Evolutionary conservation across 2,329 filamentous ascomycete species (phyloP), one percentile per base, ranked within the genome.

Genomic region (Exophiala aquamarina): DNA sequence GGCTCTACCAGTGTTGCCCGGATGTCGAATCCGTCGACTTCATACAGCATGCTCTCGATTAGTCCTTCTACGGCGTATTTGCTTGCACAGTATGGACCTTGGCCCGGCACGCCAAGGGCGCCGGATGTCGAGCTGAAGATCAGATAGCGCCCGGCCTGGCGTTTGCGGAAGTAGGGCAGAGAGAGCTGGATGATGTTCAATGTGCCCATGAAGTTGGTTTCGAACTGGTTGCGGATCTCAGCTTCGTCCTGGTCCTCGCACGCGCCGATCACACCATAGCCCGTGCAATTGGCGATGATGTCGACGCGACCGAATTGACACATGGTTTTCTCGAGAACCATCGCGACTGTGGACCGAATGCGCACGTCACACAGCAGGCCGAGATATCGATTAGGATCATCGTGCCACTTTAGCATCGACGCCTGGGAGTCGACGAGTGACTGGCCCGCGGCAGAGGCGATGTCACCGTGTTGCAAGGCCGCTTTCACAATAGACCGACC

Each of bases 171-270:
- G 70, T 95, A 89, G 0, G 91, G 90, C 29, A 97, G 72, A 1
- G 87, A 91, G 15, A 88, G 74, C 66, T 96, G 90, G 49, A 97
- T 86, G 60, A 98, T 95, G 69, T 97, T 87, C 50, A 97, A 70
- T 0, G 90, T 94, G 44, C 93, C 93, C 76, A 95, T 92, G 68
- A 96, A 95, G 68, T 98, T 98, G 17, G 91, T 96, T 74, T 94
- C 89, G 70, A 97, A 96, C 68, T 97, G 93, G 62, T 95, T 92
- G 49, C 90, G 87, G 58, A 97, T 81, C 64, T 97, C 93, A 66
- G 90, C 85, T 65, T 95, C 89, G 66, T 96, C 90, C 71, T 97
- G 93, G 69, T 97, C 93, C 70, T 97, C 93, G 68, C 91, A 96
- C 1, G 92, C 85, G 20, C 89, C 92, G 59, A 97, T 95, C 44